Conservation (phyloP, 306 rosid genomes). For the Cucurbita argyrosperma region DNA sequence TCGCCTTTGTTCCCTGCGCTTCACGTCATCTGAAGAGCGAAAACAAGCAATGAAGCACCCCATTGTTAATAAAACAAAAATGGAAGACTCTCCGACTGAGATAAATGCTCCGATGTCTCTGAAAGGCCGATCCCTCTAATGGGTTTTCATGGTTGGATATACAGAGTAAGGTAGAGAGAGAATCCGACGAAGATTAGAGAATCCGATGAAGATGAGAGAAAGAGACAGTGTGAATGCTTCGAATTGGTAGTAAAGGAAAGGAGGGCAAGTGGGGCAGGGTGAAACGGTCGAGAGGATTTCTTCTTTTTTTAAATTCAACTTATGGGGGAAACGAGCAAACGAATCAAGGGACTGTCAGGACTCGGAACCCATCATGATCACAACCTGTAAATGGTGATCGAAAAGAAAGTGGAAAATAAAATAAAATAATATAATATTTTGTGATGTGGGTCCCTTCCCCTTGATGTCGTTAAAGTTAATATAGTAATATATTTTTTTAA, state of each 20-base stretch:
- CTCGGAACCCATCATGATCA: background rate
- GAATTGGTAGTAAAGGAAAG: background rate
- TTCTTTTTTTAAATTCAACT: background rate
- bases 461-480: background rate
- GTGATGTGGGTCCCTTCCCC: background rate
- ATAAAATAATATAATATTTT: background rate
- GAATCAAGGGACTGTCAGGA: slow-evolving; percentile 45
- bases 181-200: background rate
- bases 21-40: slow-evolving; percentile 49
- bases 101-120: background rate
- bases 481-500: no score
- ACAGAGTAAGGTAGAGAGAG: background rate
- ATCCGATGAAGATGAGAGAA: background rate
- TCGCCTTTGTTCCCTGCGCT: slow-evolving; percentile 20
- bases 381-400: background rate
- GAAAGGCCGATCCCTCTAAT: background rate
- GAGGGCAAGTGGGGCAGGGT: slow-evolving; percentile 13
- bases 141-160: slow-evolving; percentile 12
- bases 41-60: slow-evolving; percentile 79
- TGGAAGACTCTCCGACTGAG: background rate
- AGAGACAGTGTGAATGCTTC: background rate
- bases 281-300: slow-evolving; percentile 34
- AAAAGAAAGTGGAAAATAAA: background rate
- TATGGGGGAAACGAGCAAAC: background rate
- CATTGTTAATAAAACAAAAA: slow-evolving; percentile 17